A percentile compares a stretch with the other conserved stretches of the same genome.
phyloP scores from a whole-genome alignment of 2,329 filamentous ascomycete genomes.

The Stagonosporopsis cucurbitacearum region DNA sequence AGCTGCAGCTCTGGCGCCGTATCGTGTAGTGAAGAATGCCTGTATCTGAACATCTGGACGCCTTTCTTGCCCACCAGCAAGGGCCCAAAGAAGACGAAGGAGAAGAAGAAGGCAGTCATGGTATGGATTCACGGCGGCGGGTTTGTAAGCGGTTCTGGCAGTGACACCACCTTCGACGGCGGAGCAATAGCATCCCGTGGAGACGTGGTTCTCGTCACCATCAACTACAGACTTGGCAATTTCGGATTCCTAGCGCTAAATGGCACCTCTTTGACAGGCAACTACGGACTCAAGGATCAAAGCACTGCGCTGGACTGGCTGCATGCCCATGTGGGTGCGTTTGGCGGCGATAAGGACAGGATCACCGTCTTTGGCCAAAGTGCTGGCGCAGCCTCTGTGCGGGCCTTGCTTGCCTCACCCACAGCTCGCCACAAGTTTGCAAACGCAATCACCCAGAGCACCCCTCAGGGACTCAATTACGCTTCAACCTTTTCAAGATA shows the following conservation, averaged over 20 bases:
- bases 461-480: slow-evolving; percentile 30
- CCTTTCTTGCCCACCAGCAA: slow-evolving; percentile 48
- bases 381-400: slow-evolving; percentile 49
- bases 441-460: slow-evolving; percentile 52
- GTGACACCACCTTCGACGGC: slow-evolving; percentile 56
- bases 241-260: slow-evolving; percentile 46
- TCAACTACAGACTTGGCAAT: slow-evolving; percentile 52
- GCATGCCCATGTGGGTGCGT: slow-evolving; percentile 47
- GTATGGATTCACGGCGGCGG: slow-evolving; percentile 57
- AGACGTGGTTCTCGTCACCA: slow-evolving; percentile 54
- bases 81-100: slow-evolving; percentile 31
- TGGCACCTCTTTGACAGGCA: slow-evolving; percentile 56
- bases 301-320: slow-evolving; percentile 60
- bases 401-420: slow-evolving; percentile 59
- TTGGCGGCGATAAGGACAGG: slow-evolving; percentile 45
- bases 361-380: slow-evolving; percentile 50
- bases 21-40: slow-evolving; percentile 53
- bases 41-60: slow-evolving; percentile 50
- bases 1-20: slow-evolving; percentile 31
- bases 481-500: slow-evolving; percentile 35
- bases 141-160: slow-evolving; percentile 51
- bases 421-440: slow-evolving; percentile 57
- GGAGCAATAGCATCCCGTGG: slow-evolving; percentile 55
- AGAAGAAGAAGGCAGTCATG: slow-evolving; percentile 53
- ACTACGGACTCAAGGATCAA: slow-evolving; percentile 59